These are phyloP conservation scores for Carex littledalei DNA, from an alignment of 176 grass and related monocot genomes.

Conservation along the genomic window DNA sequence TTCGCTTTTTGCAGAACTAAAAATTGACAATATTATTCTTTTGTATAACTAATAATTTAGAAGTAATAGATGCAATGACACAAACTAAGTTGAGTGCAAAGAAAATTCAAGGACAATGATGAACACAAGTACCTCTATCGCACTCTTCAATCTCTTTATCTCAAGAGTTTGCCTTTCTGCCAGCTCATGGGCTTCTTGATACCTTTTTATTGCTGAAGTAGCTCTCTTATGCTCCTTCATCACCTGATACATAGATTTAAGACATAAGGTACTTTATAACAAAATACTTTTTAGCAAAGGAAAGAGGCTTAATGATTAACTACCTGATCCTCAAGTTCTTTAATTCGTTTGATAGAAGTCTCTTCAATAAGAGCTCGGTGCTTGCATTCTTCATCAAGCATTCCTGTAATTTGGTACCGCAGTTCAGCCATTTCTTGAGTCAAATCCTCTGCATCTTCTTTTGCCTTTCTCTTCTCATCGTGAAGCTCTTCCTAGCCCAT, in stretches of 20 bases:
- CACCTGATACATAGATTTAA: slow-evolving; percentile 38
- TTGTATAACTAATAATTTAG: neutral
- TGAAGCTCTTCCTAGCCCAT: slow-evolving; percentile 77
- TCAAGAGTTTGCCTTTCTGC: slow-evolving; percentile 48
- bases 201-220: slow-evolving; percentile 36
- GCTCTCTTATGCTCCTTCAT: slow-evolving; percentile 56
- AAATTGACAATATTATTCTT: neutral
- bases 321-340: slow-evolving; percentile 90
- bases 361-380: slow-evolving; percentile 87
- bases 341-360: slow-evolving; percentile 87
- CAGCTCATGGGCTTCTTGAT: slow-evolving; percentile 63
- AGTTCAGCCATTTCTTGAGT: slow-evolving; percentile 99
- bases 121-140: slow-evolving; percentile 46
- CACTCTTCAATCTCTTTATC: slow-evolving; percentile 63
- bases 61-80: slow-evolving; percentile 20
- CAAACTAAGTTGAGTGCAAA: neutral
- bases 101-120: slow-evolving; percentile 17
- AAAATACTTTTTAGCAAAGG: neutral
- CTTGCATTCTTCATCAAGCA: slow-evolving; percentile 98
- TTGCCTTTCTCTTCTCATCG: slow-evolving; percentile 82
- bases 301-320: neutral
- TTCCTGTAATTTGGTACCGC: slow-evolving; percentile 87
- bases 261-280: neutral
- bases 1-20: slow-evolving; percentile 14
- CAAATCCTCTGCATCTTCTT: slow-evolving; percentile 93